Conservation (phyloP, 306 rosid species). For the Ormosia semicastrata region DNA sequence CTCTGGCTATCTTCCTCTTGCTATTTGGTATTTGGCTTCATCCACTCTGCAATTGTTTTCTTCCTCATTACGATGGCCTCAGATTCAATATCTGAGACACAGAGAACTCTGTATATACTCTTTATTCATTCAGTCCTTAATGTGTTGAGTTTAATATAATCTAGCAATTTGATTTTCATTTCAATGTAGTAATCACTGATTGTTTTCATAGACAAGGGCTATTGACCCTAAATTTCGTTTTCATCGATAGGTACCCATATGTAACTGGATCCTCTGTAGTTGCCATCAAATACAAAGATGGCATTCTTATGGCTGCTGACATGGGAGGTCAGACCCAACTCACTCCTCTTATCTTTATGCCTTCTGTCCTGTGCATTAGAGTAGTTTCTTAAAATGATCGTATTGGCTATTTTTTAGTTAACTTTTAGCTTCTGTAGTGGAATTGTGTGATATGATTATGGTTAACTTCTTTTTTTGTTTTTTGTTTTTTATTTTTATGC, state of each 20-base stretch:
- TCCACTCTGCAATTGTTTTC: neutral
- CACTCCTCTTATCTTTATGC: too few species aligned
- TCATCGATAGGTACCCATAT: constrained; percentile 66
- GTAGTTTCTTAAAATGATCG: too few species aligned
- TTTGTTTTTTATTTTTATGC: too few species aligned
- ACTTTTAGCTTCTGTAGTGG: neutral
- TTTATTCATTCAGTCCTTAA: too few species aligned
- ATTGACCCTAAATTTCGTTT: neutral
- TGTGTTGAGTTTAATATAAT: too few species aligned
- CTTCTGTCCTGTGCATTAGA: too few species aligned
- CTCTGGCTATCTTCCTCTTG: too few species aligned
- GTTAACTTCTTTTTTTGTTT: too few species aligned
- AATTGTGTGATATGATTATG: neutral
- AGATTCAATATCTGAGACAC: neutral
- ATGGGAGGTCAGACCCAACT: constrained; percentile 64
- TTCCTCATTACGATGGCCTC: neutral
- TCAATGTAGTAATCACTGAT: neutral
- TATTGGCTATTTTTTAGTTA: neutral
- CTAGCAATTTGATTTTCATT: neutral
- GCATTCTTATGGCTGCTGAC: constrained; percentile 87
- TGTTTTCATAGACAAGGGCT: neutral
- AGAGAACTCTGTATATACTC: too few species aligned
- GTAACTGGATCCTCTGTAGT: constrained; percentile 92
- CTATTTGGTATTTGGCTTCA: neutral
- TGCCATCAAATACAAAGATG: constrained; percentile 91